phyloP scores from a whole-genome alignment of 164 flowering plant species.

The Vitis labrusca region DNA sequence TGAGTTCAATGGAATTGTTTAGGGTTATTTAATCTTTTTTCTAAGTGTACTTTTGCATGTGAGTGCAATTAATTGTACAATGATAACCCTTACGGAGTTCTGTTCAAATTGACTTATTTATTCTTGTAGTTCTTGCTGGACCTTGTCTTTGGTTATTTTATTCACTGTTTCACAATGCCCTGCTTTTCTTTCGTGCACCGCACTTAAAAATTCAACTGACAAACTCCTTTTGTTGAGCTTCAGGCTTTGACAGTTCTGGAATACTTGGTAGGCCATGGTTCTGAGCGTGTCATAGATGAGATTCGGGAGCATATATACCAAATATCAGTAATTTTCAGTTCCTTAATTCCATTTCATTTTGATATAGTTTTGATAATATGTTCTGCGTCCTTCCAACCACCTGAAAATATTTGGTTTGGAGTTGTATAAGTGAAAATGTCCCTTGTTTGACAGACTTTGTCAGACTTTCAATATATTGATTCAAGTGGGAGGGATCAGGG shows the following conservation, averaged over 20 bases:
- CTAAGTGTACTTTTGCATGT: neutral
- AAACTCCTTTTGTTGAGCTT: slow-evolving; percentile 14
- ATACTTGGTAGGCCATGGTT: slow-evolving; percentile 91
- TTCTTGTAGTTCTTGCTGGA: neutral
- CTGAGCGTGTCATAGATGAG: slow-evolving; percentile 96
- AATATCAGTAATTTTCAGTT: slow-evolving; percentile 61
- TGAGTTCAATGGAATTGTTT: neutral
- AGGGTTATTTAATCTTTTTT: neutral
- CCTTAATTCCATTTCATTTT: slow-evolving; percentile 3
- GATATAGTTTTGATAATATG: neutral
- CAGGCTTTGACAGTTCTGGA: slow-evolving; percentile 94
- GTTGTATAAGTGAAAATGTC: slow-evolving; percentile 3
- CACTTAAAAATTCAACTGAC: slow-evolving; percentile 5
- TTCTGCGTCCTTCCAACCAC: neutral
- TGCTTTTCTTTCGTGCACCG: neutral
- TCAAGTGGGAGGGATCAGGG: slow-evolving; percentile 98
- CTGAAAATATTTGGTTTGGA: neutral
- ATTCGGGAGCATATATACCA: slow-evolving; percentile 93
- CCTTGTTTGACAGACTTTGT: slow-evolving; percentile 57
- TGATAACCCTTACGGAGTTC: neutral
- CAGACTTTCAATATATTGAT: slow-evolving; percentile 94
- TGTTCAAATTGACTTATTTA: neutral
- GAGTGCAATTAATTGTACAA: neutral
- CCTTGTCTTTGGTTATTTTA: neutral
- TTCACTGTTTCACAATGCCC: neutral